phyloP scores from a whole-genome alignment of 2,329 filamentous ascomycete species.

The Penicillium fuscoglaucum region DNA sequence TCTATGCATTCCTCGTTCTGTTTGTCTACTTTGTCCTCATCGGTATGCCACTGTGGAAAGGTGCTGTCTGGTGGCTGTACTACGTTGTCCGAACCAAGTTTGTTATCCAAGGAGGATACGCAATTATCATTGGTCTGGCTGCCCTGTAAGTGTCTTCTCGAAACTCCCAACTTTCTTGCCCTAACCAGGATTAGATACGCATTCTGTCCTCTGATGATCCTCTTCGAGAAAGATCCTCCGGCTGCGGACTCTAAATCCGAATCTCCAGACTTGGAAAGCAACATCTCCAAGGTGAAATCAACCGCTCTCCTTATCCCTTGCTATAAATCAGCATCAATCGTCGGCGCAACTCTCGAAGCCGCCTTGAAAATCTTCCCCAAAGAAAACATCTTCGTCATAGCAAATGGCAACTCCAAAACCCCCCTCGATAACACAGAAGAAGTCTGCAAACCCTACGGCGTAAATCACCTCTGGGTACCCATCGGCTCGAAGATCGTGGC shows the following conservation, averaged over 20 bases:
- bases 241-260: background rate
- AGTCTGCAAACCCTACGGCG: too few species aligned
- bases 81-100: slow-evolving; percentile 44
- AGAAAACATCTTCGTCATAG: slow-evolving; percentile 18
- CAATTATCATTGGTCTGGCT: too few species aligned
- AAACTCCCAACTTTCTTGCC: too few species aligned
- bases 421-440: too few species aligned
- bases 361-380: slow-evolving; percentile 50
- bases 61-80: slow-evolving; percentile 47
- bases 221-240: too few species aligned
- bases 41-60: slow-evolving; percentile 50
- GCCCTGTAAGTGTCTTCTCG: too few species aligned
- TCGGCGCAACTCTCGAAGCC: slow-evolving; percentile 46
- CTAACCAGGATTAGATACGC: too few species aligned
- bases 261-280: slow-evolving; percentile 20
- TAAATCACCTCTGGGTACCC: too few species aligned
- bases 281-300: slow-evolving; percentile 26
- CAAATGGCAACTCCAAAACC: too few species aligned
- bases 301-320: slow-evolving; percentile 51
- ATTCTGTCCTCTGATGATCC: too few species aligned
- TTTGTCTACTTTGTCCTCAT: slow-evolving; percentile 52
- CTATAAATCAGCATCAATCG: slow-evolving; percentile 48
- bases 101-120: background rate
- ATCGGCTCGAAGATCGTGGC: too few species aligned
- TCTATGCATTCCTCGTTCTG: slow-evolving; percentile 39